These are phyloP conservation scores for Eucalyptus curtisii DNA, from an alignment of 345 rosid genomes.

Conservation along the genomic window DNA sequence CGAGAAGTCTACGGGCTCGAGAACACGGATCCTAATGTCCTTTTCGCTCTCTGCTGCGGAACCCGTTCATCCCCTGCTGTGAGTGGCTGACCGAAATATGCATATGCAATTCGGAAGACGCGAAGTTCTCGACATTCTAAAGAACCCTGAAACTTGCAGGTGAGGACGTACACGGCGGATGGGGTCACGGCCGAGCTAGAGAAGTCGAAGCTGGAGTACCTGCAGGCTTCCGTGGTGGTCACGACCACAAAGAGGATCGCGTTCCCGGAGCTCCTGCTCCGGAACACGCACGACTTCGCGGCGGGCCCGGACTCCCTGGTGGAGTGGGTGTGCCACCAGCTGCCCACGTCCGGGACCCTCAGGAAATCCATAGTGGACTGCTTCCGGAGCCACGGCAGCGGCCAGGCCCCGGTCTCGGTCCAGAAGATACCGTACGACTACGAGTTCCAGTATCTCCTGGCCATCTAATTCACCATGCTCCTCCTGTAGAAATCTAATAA, in stretches of 20 bases:
- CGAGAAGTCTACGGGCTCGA: conserved; percentile 58
- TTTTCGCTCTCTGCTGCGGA: conserved; percentile 84
- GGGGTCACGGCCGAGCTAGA: conserved; percentile 57
- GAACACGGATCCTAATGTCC: conserved; percentile 52
- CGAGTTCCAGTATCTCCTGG: conserved; percentile 77
- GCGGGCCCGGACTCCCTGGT: conserved; percentile 40
- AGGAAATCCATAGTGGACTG: conserved; percentile 91
- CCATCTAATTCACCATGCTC: conserved; percentile 18
- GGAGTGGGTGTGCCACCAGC: conserved; percentile 88
- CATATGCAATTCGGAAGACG: not conserved
- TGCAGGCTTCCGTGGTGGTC: conserved; percentile 73
- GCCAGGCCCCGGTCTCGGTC: conserved; percentile 20
- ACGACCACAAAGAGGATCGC: conserved; percentile 53
- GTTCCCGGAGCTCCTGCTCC: conserved; percentile 64
- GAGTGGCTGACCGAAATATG: not conserved
- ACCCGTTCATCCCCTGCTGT: conserved; percentile 90
- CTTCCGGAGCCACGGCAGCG: conserved; percentile 46
- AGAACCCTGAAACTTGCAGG: conserved; percentile 21
- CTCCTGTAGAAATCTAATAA: not conserved
- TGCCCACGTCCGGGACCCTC: conserved; percentile 72
- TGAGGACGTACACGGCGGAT: conserved; percentile 73
- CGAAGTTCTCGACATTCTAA: not conserved
- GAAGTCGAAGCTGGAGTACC: conserved; percentile 77
- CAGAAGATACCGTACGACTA: conserved; percentile 75
- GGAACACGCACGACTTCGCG: conserved; percentile 47